Percentiles rank a stretch among this genome's conserved stretches.
Conservation (phyloP, 2,329 filamentous ascomycete species). For the Clonostachys sp. region DNA sequence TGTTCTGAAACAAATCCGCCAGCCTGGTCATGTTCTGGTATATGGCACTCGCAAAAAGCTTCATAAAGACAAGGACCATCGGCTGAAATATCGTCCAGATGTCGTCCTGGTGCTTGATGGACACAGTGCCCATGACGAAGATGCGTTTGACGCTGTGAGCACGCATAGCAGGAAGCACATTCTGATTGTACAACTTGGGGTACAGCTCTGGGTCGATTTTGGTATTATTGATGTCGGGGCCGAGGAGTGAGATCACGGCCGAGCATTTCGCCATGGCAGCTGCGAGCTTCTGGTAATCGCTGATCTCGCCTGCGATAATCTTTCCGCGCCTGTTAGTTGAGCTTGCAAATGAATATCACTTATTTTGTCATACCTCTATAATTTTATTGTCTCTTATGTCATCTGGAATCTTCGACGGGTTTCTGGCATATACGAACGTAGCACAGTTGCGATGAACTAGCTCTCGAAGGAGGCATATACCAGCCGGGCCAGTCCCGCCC, state of each 20-base stretch:
- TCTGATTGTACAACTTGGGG: constrained; percentile 7
- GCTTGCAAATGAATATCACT: no score
- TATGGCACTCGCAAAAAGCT: constrained; percentile 3
- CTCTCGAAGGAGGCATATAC: constrained; percentile 1
- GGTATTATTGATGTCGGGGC: neutral
- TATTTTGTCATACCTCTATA: neutral
- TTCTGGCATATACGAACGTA: neutral
- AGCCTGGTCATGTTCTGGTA: constrained; percentile 13
- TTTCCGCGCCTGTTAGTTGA: neutral
- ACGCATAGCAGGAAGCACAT: constrained; percentile 16
- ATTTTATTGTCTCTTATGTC: neutral
- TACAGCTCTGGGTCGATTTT: neutral
- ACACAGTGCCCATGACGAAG: constrained; percentile 24
- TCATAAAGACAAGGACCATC: constrained; percentile 3
- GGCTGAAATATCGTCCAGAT: constrained; percentile 7
- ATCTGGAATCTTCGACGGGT: neutral
- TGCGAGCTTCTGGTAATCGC: neutral
- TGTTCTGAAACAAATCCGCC: constrained; percentile 9
- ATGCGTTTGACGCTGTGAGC: constrained; percentile 20
- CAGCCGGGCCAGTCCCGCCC: constrained; percentile 1
- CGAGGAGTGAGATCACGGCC: neutral
- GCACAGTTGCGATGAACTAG: neutral
- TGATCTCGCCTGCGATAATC: neutral
- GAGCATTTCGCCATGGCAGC: neutral
- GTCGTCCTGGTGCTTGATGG: constrained; percentile 16